These are phyloP conservation scores for Xylariaceae sp. DNA, from an alignment of 2,329 filamentous ascomycete genomes.

Conservation along the genomic window DNA sequence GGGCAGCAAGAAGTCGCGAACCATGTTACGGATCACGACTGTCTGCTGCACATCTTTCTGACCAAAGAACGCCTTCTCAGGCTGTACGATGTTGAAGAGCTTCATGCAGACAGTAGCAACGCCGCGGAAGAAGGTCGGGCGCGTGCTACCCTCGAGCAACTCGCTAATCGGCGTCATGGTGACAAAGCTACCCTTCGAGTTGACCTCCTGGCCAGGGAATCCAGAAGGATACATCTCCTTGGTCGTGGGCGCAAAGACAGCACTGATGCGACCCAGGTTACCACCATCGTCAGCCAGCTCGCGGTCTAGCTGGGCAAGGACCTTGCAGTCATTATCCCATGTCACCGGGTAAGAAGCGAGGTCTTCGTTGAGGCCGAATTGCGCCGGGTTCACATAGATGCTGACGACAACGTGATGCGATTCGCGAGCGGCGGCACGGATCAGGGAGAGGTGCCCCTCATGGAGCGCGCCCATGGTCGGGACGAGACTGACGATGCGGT, in stretches of 20 bases:
- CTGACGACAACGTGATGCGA: slow-evolving; percentile 85
- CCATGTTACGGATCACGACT: slow-evolving; percentile 79
- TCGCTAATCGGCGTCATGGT: slow-evolving; percentile 80
- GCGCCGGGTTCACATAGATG: slow-evolving; percentile 93
- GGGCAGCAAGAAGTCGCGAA: slow-evolving; percentile 78
- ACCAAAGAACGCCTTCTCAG: slow-evolving; percentile 82
- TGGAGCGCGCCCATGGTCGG: slow-evolving; percentile 99
- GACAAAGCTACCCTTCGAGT: slow-evolving; percentile 82
- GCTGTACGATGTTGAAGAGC: slow-evolving; percentile 75
- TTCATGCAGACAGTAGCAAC: slow-evolving; percentile 97
- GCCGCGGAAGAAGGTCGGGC: slow-evolving; percentile 93
- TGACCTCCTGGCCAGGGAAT: slow-evolving; percentile 63
- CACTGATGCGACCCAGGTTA: slow-evolving; percentile 65
- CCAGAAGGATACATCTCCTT: slow-evolving; percentile 83
- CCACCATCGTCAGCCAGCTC: slow-evolving; percentile 60
- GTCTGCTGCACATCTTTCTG: slow-evolving; percentile 98
- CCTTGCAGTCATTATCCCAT: slow-evolving; percentile 70
- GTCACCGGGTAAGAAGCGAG: slow-evolving; percentile 84
- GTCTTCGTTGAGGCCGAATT: slow-evolving; percentile 88
- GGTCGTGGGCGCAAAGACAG: slow-evolving; percentile 81
- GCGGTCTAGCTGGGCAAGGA: slow-evolving; percentile 62
- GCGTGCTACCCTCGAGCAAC: slow-evolving; percentile 74
- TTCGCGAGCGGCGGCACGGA: slow-evolving; percentile 75
- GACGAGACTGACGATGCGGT: slow-evolving; percentile 76
- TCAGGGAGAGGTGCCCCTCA: slow-evolving; percentile 78